phyloP scores from a whole-genome alignment of 768 basidiomycete species.

The Termitomyces eurrhizus region DNA sequence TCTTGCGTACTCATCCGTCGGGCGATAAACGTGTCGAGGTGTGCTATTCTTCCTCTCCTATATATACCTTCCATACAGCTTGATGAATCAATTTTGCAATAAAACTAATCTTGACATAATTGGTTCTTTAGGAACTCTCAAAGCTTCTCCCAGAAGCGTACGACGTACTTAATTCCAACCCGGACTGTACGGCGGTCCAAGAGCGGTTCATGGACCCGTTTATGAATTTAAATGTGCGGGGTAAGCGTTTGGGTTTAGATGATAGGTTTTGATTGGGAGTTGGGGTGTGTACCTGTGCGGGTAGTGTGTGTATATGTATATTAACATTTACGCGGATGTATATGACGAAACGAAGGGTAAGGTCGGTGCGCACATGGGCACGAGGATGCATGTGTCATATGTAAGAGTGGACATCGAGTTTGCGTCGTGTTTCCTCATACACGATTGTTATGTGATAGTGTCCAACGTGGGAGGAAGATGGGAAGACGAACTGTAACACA shows the following conservation, averaged over 20 bases:
- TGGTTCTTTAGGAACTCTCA: conserved; percentile 41
- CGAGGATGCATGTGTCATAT: too few species aligned
- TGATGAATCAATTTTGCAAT: neutral
- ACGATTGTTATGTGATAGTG: too few species aligned
- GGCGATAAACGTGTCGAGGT: conserved; percentile 72
- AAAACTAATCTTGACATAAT: neutral
- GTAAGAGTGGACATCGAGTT: too few species aligned
- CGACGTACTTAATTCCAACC: conserved; percentile 48
- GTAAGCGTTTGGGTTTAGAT: neutral
- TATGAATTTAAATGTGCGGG: neutral
- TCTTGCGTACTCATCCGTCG: conserved; percentile 81
- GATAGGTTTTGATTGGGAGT: neutral
- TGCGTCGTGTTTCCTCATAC: too few species aligned
- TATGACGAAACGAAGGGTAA: neutral
- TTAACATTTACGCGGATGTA: neutral
- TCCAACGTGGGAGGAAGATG: too few species aligned
- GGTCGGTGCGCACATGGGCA: too few species aligned
- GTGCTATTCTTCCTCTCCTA: conserved; percentile 14
- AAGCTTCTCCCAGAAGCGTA: conserved; percentile 56
- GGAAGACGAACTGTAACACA: neutral
- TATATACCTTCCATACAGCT: neutral
- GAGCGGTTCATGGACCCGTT: conserved; percentile 32
- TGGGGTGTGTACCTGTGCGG: neutral
- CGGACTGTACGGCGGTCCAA: conserved; percentile 45
- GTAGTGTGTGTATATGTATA: neutral